Conservation (phyloP, 352 stramenopile genomes). For the Saprolegnia parasitica region DNA sequence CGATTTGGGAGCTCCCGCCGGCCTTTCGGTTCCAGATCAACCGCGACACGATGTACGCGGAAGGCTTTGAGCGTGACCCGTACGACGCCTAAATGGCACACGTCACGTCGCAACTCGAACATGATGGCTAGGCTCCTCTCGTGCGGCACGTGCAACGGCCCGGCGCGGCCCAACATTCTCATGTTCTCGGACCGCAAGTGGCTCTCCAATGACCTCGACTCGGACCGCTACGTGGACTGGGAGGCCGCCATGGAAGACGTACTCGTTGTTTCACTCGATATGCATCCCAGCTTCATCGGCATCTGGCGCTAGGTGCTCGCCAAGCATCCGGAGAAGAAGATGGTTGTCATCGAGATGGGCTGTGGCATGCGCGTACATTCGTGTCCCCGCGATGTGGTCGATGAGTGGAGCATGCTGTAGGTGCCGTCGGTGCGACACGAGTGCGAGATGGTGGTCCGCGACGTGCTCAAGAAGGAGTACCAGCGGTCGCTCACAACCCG, state of each 20-base stretch:
- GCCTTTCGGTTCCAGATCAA: conserved; percentile 65
- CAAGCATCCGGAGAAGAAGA: conserved; percentile 45
- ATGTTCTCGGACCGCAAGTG: conserved; percentile 90
- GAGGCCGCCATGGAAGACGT: conserved; percentile 73
- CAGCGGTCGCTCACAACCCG: conserved; percentile 7
- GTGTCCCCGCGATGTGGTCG: too few relatives aligned
- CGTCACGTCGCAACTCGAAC: conserved; percentile 11
- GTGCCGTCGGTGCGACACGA: conserved; percentile 74
- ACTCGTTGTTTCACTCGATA: too few relatives aligned
- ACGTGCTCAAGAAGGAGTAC: conserved; percentile 43
- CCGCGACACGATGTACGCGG: conserved; percentile 53
- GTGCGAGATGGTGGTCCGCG: conserved; percentile 74
- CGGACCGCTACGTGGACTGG: conserved; percentile 70
- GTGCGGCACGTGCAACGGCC: conserved; percentile 47
- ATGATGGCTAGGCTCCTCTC: conserved; percentile 38
- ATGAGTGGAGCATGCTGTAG: conserved; percentile 31
- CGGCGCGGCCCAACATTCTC: conserved; percentile 80
- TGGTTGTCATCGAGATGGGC: conserved; percentile 81
- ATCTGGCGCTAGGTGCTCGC: conserved; percentile 51
- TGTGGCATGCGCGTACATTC: conserved; percentile 57
- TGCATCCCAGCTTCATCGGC: too few relatives aligned
- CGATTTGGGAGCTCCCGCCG: conserved; percentile 49
- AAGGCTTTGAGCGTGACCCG: conserved; percentile 24
- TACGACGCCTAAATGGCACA: conserved; percentile 6
- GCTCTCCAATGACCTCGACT: conserved; percentile 59